Evolutionary conservation across 2,329 filamentous ascomycete genomes (phyloP).

Genomic region (Aplosporella prunicola): DNA sequence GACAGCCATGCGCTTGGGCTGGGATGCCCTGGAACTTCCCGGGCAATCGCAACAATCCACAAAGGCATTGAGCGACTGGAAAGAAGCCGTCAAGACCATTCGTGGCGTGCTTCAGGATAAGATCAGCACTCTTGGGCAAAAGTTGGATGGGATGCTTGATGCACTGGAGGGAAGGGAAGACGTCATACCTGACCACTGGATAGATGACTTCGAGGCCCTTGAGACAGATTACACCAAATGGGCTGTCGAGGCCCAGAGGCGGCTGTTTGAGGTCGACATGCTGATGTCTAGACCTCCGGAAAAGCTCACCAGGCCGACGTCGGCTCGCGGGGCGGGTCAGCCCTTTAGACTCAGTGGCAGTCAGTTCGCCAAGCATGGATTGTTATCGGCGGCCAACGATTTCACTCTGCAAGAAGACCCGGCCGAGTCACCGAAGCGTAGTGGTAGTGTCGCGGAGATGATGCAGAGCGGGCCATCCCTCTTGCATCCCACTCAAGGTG

Average conservation of each 20-base stretch:
- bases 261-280: slow-evolving; percentile 56
- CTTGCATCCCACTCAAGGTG: too few species aligned
- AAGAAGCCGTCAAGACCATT: slow-evolving; percentile 41
- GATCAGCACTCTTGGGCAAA: slow-evolving; percentile 58
- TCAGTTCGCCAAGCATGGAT: not conserved
- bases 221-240: slow-evolving; percentile 73
- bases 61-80: slow-evolving; percentile 23
- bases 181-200: slow-evolving; percentile 75
- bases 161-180: slow-evolving; percentile 74
- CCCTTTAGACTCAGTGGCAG: slow-evolving; percentile 1
- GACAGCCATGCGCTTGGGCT: slow-evolving; percentile 55
- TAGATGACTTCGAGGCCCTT: slow-evolving; percentile 72
- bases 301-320: slow-evolving; percentile 9
- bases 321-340: slow-evolving; percentile 9
- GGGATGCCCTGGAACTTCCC: slow-evolving; percentile 48
- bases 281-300: slow-evolving; percentile 7
- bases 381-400: too few species aligned
- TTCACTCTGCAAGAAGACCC: too few species aligned
- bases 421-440: too few species aligned
- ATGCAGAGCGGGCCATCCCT: too few species aligned
- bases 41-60: slow-evolving; percentile 21
- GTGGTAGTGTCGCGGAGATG: too few species aligned
- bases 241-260: slow-evolving; percentile 67
- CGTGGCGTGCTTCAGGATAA: slow-evolving; percentile 56
- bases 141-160: slow-evolving; percentile 80